These are phyloP conservation scores for Fraxinus cuspidata DNA, from an alignment of 257 asterid species.

Conservation along the genomic window DNA sequence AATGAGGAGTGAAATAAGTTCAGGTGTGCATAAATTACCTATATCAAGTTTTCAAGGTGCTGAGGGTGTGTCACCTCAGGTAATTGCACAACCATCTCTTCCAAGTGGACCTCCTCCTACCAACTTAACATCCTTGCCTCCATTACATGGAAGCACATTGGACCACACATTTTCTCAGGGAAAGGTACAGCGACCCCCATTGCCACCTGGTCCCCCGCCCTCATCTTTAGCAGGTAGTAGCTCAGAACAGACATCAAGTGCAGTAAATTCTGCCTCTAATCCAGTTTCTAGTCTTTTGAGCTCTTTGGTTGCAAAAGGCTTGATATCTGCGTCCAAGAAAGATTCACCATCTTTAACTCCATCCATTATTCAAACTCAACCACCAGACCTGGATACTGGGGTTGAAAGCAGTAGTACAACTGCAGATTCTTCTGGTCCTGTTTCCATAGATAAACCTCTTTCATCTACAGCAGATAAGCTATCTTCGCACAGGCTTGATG, in stretches of 20 bases:
- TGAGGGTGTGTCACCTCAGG: constrained; percentile 32
- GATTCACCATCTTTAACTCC: constrained; percentile 38
- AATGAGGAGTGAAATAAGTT: constrained; percentile 50
- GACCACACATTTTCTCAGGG: constrained; percentile 34
- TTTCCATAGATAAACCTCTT: constrained; percentile 36
- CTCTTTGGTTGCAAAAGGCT: constrained; percentile 75
- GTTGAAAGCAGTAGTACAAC: constrained; percentile 36
- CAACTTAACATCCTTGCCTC: constrained; percentile 22
- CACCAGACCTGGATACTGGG: constrained; percentile 42
- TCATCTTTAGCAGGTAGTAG: constrained; percentile 35
- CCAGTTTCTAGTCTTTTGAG: constrained; percentile 82
- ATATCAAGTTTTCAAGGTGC: constrained; percentile 35
- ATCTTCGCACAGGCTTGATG: constrained; percentile 31
- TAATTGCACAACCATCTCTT: constrained; percentile 28
- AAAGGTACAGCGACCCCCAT: constrained; percentile 37
- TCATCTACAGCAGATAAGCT: constrained; percentile 32
- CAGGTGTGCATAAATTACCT: constrained; percentile 36
- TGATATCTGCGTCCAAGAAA: constrained; percentile 64
- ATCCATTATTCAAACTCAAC: constrained; percentile 34
- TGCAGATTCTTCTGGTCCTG: constrained; percentile 43
- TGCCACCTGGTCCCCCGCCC: constrained; percentile 33
- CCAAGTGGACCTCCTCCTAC: constrained; percentile 33
- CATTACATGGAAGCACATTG: constrained; percentile 30
- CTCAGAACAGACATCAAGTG: constrained; percentile 40
- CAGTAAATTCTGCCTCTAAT: constrained; percentile 47